phyloP scores from a whole-genome alignment of 306 rosid species.

The Malus sieversii region DNA sequence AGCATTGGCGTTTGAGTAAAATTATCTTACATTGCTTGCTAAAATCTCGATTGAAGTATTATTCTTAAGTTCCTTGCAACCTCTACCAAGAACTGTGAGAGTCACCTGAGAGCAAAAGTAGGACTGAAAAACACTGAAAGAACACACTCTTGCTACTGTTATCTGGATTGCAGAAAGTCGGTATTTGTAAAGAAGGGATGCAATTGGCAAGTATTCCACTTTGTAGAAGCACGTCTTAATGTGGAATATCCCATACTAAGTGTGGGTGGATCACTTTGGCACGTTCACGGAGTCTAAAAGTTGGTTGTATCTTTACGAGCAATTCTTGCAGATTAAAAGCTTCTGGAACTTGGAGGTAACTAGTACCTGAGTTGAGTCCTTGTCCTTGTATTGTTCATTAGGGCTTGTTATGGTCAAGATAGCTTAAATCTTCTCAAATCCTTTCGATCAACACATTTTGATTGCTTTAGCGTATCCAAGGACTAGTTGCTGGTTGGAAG shows the following conservation, averaged over 20 bases:
- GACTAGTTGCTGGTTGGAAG: neutral
- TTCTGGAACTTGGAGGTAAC: neutral
- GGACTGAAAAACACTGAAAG: neutral
- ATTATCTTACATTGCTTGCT: neutral
- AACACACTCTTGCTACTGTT: neutral
- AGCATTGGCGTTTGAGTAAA: too few relatives aligned
- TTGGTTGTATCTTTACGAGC: neutral
- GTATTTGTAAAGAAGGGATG: neutral
- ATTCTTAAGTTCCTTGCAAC: neutral
- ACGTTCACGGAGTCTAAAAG: neutral
- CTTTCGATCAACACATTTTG: neutral
- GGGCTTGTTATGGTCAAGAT: neutral
- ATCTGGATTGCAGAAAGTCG: neutral
- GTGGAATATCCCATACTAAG: neutral
- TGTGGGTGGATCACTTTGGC: neutral
- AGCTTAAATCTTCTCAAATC: neutral
- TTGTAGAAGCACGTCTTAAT: neutral
- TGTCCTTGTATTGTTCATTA: neutral
- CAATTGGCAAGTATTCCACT: neutral
- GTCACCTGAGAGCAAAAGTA: neutral
- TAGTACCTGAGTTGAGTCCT: neutral
- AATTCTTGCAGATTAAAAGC: neutral
- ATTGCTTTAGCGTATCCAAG: neutral
- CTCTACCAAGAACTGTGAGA: neutral
- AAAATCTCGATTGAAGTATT: neutral